Percentiles rank a stretch among this genome's conserved stretches.
Evolutionary conservation across 768 basidiomycete species (phyloP).

Genomic region (Pleurotus tuber-regium): DNA sequence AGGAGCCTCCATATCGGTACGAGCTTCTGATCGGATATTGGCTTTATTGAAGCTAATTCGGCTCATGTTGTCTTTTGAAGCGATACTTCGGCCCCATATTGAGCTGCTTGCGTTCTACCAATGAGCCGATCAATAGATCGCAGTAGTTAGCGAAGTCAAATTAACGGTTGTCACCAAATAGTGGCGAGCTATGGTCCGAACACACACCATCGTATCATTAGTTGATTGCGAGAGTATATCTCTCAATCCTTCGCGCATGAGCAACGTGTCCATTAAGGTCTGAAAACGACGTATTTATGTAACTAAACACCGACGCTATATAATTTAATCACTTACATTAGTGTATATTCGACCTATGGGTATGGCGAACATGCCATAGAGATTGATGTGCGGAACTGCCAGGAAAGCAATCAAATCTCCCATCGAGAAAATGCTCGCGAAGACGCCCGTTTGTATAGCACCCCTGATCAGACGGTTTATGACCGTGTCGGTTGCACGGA

Average conservation of each 20-base stretch:
- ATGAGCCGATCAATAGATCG: too few relatives aligned
- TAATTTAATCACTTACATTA: conserved; percentile 29
- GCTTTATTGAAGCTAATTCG: conserved; percentile 9
- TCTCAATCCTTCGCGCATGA: conserved; percentile 8
- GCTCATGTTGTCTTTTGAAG: neutral
- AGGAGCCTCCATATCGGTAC: neutral
- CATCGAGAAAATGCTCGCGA: conserved; percentile 33
- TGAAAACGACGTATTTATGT: too few relatives aligned
- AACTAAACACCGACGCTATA: too few relatives aligned
- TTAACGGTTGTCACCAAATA: neutral
- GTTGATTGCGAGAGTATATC: neutral
- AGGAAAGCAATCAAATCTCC: conserved; percentile 30
- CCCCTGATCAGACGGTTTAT: conserved; percentile 30
- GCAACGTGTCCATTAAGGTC: conserved; percentile 14
- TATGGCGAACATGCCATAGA: conserved; percentile 36
- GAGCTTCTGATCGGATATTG: neutral
- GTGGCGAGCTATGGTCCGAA: neutral
- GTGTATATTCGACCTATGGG: conserved; percentile 42
- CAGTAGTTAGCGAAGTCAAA: neutral
- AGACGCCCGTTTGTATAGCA: conserved; percentile 33
- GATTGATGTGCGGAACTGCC: conserved; percentile 23
- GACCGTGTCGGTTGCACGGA: conserved; percentile 10
- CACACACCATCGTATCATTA: neutral
- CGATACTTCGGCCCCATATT: neutral
- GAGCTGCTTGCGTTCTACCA: conserved; percentile 3